phyloP scores from a whole-genome alignment of 169 alveolate species.

The Prorocentrum cordatum region DNA sequence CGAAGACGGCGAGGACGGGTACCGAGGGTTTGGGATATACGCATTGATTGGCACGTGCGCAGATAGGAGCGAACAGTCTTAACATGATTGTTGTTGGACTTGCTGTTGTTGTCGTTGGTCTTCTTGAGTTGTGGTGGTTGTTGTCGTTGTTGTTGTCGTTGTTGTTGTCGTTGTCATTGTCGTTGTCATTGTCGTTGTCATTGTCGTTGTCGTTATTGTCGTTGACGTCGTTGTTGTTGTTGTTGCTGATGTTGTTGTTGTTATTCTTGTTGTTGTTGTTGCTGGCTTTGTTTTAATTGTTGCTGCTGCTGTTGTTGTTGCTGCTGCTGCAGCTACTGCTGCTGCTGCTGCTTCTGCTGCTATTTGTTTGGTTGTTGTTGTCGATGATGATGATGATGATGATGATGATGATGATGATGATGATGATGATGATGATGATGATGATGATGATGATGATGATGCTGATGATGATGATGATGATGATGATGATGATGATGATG shows the following conservation, averaged over 20 bases:
- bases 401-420: background rate
- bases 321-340: background rate
- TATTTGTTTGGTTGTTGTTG: no score
- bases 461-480: background rate
- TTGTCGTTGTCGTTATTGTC: background rate
- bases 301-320: background rate
- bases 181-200: background rate
- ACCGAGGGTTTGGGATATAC: no score
- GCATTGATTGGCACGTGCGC: no score
- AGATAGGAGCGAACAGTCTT: no score
- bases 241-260: background rate
- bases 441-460: background rate
- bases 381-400: background rate
- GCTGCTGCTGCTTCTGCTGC: background rate
- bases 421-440: background rate
- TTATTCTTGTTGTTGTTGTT: background rate
- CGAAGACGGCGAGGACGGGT: no score
- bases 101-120: background rate
- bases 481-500: background rate
- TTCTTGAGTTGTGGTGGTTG: background rate
- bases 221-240: background rate
- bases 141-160: background rate
- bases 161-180: background rate
- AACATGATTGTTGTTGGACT: background rate
- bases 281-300: background rate